phyloP scores from a whole-genome alignment of 345 rosid genomes.

The Eucalyptus curtisii region DNA sequence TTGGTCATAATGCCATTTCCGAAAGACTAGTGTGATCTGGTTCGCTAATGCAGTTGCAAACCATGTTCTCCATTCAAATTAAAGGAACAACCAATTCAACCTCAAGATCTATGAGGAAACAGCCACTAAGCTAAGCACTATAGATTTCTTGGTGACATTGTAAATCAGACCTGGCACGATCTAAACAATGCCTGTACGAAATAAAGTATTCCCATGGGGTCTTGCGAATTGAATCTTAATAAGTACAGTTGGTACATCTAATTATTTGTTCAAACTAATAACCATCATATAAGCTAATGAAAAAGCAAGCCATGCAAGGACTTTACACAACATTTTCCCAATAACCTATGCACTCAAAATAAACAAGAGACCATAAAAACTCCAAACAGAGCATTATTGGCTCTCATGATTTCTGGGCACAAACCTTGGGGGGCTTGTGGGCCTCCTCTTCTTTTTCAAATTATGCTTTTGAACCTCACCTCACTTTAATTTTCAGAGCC shows the following conservation, averaged over 20 bases:
- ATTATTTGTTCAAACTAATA: neutral
- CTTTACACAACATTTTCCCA: slow-evolving; percentile 13
- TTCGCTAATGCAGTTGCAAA: neutral
- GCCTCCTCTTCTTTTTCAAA: neutral
- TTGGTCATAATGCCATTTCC: neutral
- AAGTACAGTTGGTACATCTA: neutral
- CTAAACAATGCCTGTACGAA: neutral
- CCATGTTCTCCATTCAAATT: neutral
- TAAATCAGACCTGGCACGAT: neutral
- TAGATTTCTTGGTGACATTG: neutral
- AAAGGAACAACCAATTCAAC: neutral
- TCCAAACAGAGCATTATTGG: neutral
- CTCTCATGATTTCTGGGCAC: slow-evolving; percentile 10
- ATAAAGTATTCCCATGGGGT: neutral
- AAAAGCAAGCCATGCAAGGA: slow-evolving; percentile 27
- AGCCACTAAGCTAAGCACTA: neutral
- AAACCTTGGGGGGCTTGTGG: slow-evolving; percentile 3
- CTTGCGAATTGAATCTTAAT: neutral
- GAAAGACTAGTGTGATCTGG: neutral
- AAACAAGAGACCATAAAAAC: neutral
- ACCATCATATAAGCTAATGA: neutral
- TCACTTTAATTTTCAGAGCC: neutral
- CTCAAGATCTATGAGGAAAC: neutral
- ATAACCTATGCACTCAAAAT: neutral
- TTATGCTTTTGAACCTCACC: neutral